Conservation (phyloP, 768 basidiomycete species). For the Lenzites betulinus region DNA sequence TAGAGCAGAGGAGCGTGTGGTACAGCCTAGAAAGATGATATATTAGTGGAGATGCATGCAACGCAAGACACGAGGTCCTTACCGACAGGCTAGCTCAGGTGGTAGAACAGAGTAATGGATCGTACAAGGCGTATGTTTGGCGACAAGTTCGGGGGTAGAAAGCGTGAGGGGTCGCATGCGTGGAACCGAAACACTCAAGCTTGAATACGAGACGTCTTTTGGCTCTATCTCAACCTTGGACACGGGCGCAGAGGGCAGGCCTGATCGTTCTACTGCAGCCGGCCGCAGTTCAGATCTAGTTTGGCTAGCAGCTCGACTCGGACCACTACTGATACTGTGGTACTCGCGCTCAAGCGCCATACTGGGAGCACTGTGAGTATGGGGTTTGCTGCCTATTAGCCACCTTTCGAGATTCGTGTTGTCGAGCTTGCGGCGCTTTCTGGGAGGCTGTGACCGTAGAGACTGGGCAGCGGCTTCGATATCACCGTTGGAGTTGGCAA, state of each 20-base stretch:
- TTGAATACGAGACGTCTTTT: slow-evolving; percentile 40
- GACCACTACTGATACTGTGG: no score
- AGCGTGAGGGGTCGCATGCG: slow-evolving; percentile 60
- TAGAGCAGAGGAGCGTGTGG: neutral
- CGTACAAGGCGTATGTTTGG: slow-evolving; percentile 74
- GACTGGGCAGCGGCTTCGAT: slow-evolving; percentile 49
- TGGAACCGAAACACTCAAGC: slow-evolving; percentile 29
- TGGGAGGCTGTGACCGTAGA: slow-evolving; percentile 33
- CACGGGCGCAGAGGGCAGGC: neutral
- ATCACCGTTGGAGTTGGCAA: slow-evolving; percentile 59
- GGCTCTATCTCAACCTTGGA: slow-evolving; percentile 60
- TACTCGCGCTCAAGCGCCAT: no score
- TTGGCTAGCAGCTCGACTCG: no score
- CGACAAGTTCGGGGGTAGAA: slow-evolving; percentile 61
- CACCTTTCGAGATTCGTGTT: slow-evolving; percentile 50
- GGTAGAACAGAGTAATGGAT: slow-evolving; percentile 70
- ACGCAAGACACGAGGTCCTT: no score
- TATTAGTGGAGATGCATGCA: no score
- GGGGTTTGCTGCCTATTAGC: slow-evolving; percentile 38
- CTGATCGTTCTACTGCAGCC: no score
- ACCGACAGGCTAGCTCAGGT: slow-evolving; percentile 67
- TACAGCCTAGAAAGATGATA: slow-evolving; percentile 64
- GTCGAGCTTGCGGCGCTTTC: slow-evolving; percentile 49
- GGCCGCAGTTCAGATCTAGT: no score
- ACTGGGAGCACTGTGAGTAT: no score